Evolutionary conservation across 2,329 filamentous ascomycete species (phyloP), one percentile per base, ranked within the genome.

Genomic region (Aspergillus texensis): DNA sequence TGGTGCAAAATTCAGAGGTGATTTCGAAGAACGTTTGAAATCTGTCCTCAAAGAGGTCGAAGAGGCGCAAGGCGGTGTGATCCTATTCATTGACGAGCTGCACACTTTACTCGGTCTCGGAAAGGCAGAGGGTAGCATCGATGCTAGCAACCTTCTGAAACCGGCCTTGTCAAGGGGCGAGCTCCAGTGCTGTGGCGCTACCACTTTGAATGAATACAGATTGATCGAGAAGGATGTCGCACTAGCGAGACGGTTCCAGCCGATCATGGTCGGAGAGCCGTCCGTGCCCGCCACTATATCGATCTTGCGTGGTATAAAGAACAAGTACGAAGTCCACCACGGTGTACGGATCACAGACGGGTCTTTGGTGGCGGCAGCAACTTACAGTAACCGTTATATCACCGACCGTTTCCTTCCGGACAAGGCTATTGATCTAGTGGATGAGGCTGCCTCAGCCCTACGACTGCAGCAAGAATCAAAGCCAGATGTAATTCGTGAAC

Each of bases 261-360:
- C 95, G 0, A 97, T 99, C 62, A 79, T 93, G 41, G 93, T 99
- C n/a, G 91, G 89, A 64, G 95, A 99, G 72, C 95, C 95, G 0
- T 90, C 88, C 0, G 94, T 98, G 0, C 88, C 92, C 69, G 94
- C 97, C 69, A 97, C 95, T 0, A 94, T 99, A 65, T 97, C 93
- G 57, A 98, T 99, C 62, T 83, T 99, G 0, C 89, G 95, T 73
- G 95, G 94, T 56, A 97, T 99, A 82, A 98, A 98, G 75, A 94
- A 98, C 74, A 92, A 93, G 69, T 99, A 99, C 73, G 95, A 98
- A 77, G 92, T 98, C 0, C 95, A 98, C 69, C 95, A 99, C 73
- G 94, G 95, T 79, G 94, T 98, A 0, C 86, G 94, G 60, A 98
- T 99, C 68, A 96, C 93, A 0, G 95, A 98, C 72, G 90, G 91